phyloP scores from a whole-genome alignment of 768 basidiomycete species.

The Lactifluus echinatus region DNA sequence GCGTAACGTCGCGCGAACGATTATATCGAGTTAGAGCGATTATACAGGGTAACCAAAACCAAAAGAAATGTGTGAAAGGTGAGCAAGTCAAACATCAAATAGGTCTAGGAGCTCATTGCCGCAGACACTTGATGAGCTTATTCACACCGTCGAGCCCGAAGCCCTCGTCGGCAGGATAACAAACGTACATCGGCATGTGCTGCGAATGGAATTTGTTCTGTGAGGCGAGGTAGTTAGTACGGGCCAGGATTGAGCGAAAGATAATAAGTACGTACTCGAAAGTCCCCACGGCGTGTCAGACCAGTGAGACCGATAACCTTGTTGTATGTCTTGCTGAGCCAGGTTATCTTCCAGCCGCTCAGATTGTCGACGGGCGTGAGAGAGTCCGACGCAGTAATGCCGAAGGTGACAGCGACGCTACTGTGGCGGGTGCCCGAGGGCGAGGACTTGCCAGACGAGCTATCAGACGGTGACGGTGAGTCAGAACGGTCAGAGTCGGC shows the following conservation, averaged over 20 bases:
- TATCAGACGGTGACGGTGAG: not conserved
- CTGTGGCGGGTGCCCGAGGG: constrained; percentile 20
- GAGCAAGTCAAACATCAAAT: too few relatives aligned
- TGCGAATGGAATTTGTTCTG: constrained; percentile 41
- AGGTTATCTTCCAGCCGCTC: constrained; percentile 39
- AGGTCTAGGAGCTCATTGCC: constrained; percentile 11
- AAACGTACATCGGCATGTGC: constrained; percentile 40
- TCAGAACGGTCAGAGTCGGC: constrained; percentile 1
- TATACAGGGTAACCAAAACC: not conserved
- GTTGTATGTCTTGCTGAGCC: constrained; percentile 36
- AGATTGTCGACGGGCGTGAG: constrained; percentile 37
- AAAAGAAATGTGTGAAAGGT: not conserved
- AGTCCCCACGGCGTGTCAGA: constrained; percentile 36
- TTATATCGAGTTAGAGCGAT: not conserved
- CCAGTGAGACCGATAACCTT: constrained; percentile 34
- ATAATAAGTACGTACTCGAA: constrained; percentile 30
- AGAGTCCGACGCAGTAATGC: constrained; percentile 37
- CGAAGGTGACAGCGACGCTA: constrained; percentile 37
- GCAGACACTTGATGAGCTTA: constrained; percentile 30
- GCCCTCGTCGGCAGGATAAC: constrained; percentile 38
- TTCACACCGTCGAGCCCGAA: constrained; percentile 41
- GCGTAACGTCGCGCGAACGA: not conserved
- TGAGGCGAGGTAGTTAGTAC: not conserved
- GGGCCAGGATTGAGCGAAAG: too few relatives aligned
- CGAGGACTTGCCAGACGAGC: constrained; percentile 4